Base-by-base conservation (phyloP, 2,329 filamentous ascomycete species). In the Cytospora piceae region DNA sequence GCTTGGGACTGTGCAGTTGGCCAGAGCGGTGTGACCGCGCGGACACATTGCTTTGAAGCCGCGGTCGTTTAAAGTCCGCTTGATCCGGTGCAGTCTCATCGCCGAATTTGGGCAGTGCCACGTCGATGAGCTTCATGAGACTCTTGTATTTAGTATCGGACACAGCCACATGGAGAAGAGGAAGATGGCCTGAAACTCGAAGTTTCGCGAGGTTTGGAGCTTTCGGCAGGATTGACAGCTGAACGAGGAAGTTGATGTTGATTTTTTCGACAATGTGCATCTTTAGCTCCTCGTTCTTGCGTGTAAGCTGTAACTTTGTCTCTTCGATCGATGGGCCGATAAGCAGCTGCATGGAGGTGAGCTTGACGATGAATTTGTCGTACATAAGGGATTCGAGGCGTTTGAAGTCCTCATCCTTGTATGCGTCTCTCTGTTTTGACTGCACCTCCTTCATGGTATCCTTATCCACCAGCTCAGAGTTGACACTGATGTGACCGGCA, bases 101-200 rank as follows among this genome's bases (percentile, higher is more conserved):
- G 31, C 49, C 53, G 65, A 98, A 90, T 68, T 91, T 94, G 1
- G 95, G 96, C 66, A 99, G 92, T 0, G 95, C 94, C 64, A 97
- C 93, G 67, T 99, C 94, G 68, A 99, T 94, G 53, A 99, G 83
- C 72, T 89, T 94, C 95, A 99, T 99, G 67, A 99, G 77, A 55
- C 88, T 94, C 80, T 98, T 99, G 81, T 99, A 99, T 76, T 99
- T 99, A 46, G 88, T 88, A 72, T 99, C 96, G 0, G 95, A 98
- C 46, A 96, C 89, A 0, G 91, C 92, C 14, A 92, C 95, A 75
- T 98, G 94, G 1, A 99, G 83, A 61, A 98, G 89, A 0, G 96
- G 95, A 61, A 99, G 82, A 72, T 96, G 93, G 2, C 95, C 95
- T 1, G 93, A 96, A 39, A 99, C 87, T 67, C 92, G 90, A 71